Evolutionary conservation across 768 basidiomycete species (phyloP).

Genomic region (Serendipita indica): DNA sequence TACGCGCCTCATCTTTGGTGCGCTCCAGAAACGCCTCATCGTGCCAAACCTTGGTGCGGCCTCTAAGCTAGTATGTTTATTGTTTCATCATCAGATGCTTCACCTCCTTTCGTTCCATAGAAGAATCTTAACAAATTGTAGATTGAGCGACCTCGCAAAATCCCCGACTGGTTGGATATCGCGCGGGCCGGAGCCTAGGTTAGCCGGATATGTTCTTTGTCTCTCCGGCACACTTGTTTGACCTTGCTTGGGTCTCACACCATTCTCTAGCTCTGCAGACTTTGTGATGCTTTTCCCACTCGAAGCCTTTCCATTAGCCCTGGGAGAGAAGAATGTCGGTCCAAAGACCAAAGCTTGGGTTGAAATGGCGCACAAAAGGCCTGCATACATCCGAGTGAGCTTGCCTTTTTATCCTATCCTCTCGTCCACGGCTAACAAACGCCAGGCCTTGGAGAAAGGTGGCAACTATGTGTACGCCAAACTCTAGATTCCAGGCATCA

Average conservation of each 20-base stretch:
- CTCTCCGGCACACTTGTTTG: too few relatives aligned
- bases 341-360: constrained; percentile 27
- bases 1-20: constrained; percentile 14
- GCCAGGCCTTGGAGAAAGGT: constrained; percentile 19
- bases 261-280: constrained; percentile 32
- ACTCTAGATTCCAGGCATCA: constrained; percentile 8
- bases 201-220: too few relatives aligned
- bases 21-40: constrained; percentile 15
- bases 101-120: too few relatives aligned
- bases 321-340: constrained; percentile 19
- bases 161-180: constrained; percentile 22
- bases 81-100: background rate
- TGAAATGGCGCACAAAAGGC: constrained; percentile 25
- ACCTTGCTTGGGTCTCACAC: too few relatives aligned
- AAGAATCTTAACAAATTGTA: constrained; percentile 25
- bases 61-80: background rate
- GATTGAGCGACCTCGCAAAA: constrained; percentile 24
- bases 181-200: constrained; percentile 27
- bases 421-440: background rate
- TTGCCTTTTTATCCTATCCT: background rate
- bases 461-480: constrained; percentile 17
- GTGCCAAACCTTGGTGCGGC: constrained; percentile 21
- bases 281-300: constrained; percentile 31
- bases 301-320: constrained; percentile 18
- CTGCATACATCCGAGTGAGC: constrained; percentile 24